Evolutionary conservation across 2,329 filamentous ascomycete genomes (phyloP), one percentile per base, ranked within the genome.

Genomic region (Trichophyton verrucosum): DNA sequence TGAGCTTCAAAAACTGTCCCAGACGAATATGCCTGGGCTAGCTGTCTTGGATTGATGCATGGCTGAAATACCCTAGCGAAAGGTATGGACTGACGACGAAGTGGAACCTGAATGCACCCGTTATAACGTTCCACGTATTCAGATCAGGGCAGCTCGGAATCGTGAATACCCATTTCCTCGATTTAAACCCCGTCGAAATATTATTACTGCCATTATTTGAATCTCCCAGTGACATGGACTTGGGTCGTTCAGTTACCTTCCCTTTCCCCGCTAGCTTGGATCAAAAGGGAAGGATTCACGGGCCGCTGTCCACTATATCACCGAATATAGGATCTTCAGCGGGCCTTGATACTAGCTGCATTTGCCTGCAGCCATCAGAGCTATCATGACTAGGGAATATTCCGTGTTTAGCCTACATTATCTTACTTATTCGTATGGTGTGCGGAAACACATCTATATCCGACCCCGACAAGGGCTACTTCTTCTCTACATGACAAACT

Each of bases 141-240:
- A 36, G 17, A 46, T 15, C 11, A 42, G 49, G 47, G 58, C 46
- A n/a, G 27, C 42, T 53, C 27, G 11, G 44, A 33, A 47, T 60
- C 55, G 60, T 33, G 38, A 56, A 47, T 20, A 33, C 49, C 58
- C 27, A 15, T 58, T 46, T 60, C 33, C 24, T 17, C 20, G 57
- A 53, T 11, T 30, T 15, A 55, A 55, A 55, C 51, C 33, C 51
- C 33, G 33, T 55, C 51, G 17, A 53, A 55, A 55, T 38, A n/a
- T 55, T 55, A n/a, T 55, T 33, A 15, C 30, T 9, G 51, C 15
- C 51, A 36, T 22, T 15, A n/a, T 36, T 53, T 27, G 51, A 36
- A 20, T 53, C 61, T 64, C 62, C 62, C 62, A 62, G 59, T 58
- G 62, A 64, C 62, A 62, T 62, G 62, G 62, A 60, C 61, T 60